Base-by-base conservation (phyloP, 2,329 filamentous ascomycete species). In the Diplocarpon mali region DNA sequence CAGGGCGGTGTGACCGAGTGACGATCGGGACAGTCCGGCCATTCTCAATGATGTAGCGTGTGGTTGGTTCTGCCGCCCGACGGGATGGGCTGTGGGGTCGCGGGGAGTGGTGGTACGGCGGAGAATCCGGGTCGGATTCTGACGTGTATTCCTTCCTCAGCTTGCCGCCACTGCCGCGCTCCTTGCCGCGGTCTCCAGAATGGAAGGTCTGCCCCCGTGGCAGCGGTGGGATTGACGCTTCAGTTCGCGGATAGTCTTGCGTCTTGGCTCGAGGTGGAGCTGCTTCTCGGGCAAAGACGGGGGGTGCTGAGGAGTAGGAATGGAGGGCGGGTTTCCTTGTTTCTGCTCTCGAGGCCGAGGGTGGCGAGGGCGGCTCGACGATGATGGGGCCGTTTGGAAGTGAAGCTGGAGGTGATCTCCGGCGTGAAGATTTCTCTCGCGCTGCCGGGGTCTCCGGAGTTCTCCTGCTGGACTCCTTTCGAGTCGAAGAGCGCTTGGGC, bases 211-310 rank as follows among this genome's bases (percentile, higher is more conserved):
- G 24, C 36, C 60, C 54, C 41, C 60, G 52, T 30, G 56, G 35
- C 8, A 61, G 44, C n/a, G 51, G 28, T 27, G 60, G 57, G n/a
- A 53, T 30, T n/a, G 40, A 17, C 1, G 51, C 24, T 14, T 56
- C 49, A n/a, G 52, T 48, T 32, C 54, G 45, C 28, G 49, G 40
- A 48, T 57, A 58, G 11, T 57, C 50, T n/a, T 57, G 50, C 1
- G 59, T 60, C 42, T 58, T 57, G 8, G 60, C 57, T 39, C 60
- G 58, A 48, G 45, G 53, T 17, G 56, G 55, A 39, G 55, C 3
- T 12, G 30, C 51, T 34, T 56, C 50, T 38, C 58, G 46, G 12
- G 38, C 17, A 5, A 51, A 45, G 4, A 47, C 47, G 0, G 56
- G 55, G 14, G 60, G 60, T 3, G 57, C 58, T 11, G 60, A 61